Evolutionary conservation across 1,284 basidiomycete species (phyloP), one percentile per base, ranked within the genome.

Genomic region (Termitomyces sp.): DNA sequence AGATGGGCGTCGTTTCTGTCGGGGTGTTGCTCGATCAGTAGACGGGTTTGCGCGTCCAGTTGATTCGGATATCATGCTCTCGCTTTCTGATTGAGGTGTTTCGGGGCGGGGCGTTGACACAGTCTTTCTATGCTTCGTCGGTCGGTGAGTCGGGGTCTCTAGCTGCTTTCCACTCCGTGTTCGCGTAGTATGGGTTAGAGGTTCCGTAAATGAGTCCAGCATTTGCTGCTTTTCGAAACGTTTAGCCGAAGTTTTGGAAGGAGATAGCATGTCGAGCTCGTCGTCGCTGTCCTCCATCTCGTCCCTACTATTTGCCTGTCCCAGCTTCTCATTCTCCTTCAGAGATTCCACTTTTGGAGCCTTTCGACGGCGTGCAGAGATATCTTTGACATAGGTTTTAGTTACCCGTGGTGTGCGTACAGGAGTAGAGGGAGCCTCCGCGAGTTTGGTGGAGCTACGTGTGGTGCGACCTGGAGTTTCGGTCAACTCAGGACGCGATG

Each of bases 211-310:
- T 8, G n/a, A 37, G 8, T 11, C 46, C n/a, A 19, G 18, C 19
- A n/a, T 30, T 26, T 26, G 16, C 30, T 34, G 49, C n/a, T 45
- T 50, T 24, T 34, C n/a, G 21, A 41, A 33, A 14, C n/a, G 42
- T 21, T 45, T 48, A 26, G 16, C 5, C 1, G 28, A 34, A n/a
- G 19, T 33, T 46, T 52, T 55, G 28, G 54, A 41, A n/a, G 57
- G 58, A 37, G 60, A 57, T 28, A 62, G 45, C 37, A 52, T 44
- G 46, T 57, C 51, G 33, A 62, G 53, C 40, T 62, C 60, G 40
- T 62, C 60, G 11, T 51, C 59, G 39, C 56, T 59, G 24, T 40
- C 50, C 39, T 55, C 46, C 26, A 38, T 48, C 10, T 50, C 49
- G 16, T 16, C 14, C 16, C 16, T 26, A 11, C n/a, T 24, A 6